Evolutionary conservation across 192 early-diverging fungal species (phyloP).

Genomic region (Coemansia brasiliensis): DNA sequence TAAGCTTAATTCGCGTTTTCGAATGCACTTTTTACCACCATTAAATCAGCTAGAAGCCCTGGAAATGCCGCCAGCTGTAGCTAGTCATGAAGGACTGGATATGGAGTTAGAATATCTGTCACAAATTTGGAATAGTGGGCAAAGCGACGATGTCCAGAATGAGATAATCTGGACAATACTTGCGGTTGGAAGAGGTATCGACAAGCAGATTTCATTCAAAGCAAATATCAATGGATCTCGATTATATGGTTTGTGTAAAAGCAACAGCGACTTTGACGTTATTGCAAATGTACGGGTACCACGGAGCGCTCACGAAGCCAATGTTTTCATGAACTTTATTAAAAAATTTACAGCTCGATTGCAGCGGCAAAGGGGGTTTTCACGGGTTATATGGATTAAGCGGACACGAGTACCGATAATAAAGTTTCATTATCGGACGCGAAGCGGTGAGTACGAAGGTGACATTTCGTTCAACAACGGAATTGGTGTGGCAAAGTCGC

Average conservation of each 20-base stretch:
- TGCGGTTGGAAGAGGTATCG: background rate
- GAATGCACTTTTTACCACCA: background rate
- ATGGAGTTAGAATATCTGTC: slow-evolving; percentile 3
- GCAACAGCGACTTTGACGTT: slow-evolving; percentile 31
- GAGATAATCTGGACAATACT: background rate
- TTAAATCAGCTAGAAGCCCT: background rate
- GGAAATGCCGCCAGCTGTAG: background rate
- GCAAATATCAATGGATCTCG: slow-evolving; percentile 26
- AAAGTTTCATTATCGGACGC: slow-evolving; percentile 25
- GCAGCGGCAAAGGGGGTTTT: slow-evolving; percentile 1
- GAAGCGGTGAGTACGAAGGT: slow-evolving; percentile 14
- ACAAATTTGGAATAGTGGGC: background rate
- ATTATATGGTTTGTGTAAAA: slow-evolving; percentile 14
- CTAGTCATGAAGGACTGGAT: background rate
- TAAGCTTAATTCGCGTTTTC: background rate
- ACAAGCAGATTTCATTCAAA: background rate
- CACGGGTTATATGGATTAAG: slow-evolving; percentile 7
- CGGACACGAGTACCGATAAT: slow-evolving; percentile 40
- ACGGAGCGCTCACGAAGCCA: background rate
- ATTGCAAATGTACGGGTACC: background rate
- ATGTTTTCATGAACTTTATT: background rate
- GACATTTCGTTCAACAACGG: slow-evolving; percentile 31
- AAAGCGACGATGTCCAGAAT: background rate
- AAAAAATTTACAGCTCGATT: background rate
- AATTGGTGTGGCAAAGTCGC: slow-evolving; percentile 21